Percentiles rank a stretch among this genome's conserved stretches.
phyloP scores from a whole-genome alignment of 2,329 filamentous ascomycete species.

The Ascochyta fabae region DNA sequence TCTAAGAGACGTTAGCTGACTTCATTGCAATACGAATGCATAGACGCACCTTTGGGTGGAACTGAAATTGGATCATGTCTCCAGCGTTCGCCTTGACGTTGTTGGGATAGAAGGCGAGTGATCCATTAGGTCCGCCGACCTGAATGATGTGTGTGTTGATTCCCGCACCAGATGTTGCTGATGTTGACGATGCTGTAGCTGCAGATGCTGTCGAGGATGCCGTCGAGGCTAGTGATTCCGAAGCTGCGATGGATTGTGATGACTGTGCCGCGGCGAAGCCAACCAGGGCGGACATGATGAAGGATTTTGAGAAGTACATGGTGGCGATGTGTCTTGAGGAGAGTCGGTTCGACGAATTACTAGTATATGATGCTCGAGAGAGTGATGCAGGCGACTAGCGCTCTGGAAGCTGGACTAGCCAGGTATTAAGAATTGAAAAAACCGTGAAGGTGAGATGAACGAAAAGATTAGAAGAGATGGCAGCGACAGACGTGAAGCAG shows the following conservation, averaged over 20 bases:
- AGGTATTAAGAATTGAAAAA: slow-evolving; percentile 47
- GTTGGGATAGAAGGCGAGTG: slow-evolving; percentile 69
- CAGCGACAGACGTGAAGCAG: slow-evolving; percentile 36
- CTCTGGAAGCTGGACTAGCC: slow-evolving; percentile 49
- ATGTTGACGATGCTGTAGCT: slow-evolving; percentile 11
- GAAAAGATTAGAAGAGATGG: slow-evolving; percentile 38
- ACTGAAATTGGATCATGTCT: slow-evolving; percentile 61
- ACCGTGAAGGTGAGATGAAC: slow-evolving; percentile 16
- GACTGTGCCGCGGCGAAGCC: slow-evolving; percentile 38
- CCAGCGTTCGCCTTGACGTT: slow-evolving; percentile 69
- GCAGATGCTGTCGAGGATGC: slow-evolving; percentile 16
- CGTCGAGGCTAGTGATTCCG: slow-evolving; percentile 22
- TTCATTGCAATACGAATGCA: not conserved
- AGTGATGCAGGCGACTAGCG: slow-evolving; percentile 47
- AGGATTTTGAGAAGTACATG: slow-evolving; percentile 46
- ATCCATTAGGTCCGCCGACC: slow-evolving; percentile 62
- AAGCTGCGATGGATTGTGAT: slow-evolving; percentile 24
- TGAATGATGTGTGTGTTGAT: slow-evolving; percentile 65
- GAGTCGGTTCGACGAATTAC: slow-evolving; percentile 33
- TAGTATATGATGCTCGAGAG: slow-evolving; percentile 29
- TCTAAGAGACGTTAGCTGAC: slow-evolving; percentile 47
- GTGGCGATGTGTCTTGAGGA: slow-evolving; percentile 21
- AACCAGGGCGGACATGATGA: slow-evolving; percentile 40
- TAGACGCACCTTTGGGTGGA: slow-evolving; percentile 53
- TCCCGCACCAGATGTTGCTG: slow-evolving; percentile 22